These are phyloP conservation scores for Haplosporangium gracile DNA, from an alignment of 192 early-diverging fungal genomes.

Conservation along the genomic window DNA sequence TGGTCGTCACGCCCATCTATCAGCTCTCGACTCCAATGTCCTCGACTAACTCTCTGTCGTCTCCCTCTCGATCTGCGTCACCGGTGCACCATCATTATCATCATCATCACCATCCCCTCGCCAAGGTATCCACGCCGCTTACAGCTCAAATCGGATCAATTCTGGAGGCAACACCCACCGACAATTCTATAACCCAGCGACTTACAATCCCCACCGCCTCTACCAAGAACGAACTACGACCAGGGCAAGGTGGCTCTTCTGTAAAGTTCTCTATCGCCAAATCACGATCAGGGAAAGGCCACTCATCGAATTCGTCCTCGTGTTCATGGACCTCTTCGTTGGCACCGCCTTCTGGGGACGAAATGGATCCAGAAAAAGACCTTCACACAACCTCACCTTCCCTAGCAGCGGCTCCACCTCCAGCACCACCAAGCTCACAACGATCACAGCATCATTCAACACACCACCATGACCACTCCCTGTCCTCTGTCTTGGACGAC, in stretches of 20 bases:
- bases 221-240: background rate
- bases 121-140: background rate
- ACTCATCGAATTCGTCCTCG: background rate
- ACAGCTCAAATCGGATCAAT: background rate
- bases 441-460: background rate
- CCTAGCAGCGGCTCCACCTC: background rate
- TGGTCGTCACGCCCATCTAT: background rate
- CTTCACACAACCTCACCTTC: background rate
- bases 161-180: background rate
- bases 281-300: background rate
- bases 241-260: background rate
- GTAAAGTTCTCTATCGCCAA: background rate
- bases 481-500: conserved; percentile 29
- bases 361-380: background rate
- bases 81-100: background rate
- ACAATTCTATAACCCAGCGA: background rate
- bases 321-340: conserved; percentile 23
- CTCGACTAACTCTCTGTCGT: conserved; percentile 28
- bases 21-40: conserved; percentile 22
- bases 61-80: conserved; percentile 5
- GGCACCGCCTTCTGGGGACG: conserved; percentile 17
- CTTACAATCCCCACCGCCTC: background rate
- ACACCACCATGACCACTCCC: conserved; percentile 14
- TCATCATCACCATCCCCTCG: background rate
- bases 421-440: background rate